Evolutionary conservation across 1,284 basidiomycete species (phyloP), one percentile per base, ranked within the genome.

Genomic region (Cryptococcus sp.): DNA sequence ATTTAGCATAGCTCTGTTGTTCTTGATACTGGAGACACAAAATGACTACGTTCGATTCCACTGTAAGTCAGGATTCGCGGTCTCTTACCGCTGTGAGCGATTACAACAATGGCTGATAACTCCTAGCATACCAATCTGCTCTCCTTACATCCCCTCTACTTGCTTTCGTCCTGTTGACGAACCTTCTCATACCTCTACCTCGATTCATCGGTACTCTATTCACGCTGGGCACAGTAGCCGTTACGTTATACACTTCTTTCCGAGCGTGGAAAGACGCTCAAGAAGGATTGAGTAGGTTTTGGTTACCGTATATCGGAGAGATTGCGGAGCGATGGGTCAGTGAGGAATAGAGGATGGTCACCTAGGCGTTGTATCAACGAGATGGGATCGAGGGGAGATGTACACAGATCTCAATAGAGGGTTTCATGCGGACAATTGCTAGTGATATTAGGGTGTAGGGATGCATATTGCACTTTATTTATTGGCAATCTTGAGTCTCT

Each of bases 41-140:
- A 89, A 88, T 63, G 87, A 89, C 74, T 88, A 84, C 65, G 84
- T 89, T 60, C 83, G 88, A 54, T 89, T 89, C 72, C 87, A 89
- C 70, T 85, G 87, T 87, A 56, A 65, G 82, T 69, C 33, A 32
- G 4, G 30, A 13, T 15, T 54, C 35, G 8, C 11, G 10, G 13
- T 10, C 10, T 50, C 23, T 5, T 11, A 23, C 30, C n/a, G 5
- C 11, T 33, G 13, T 10, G 13, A n/a, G 13, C 36, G 38, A 6
- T 31, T 14, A 34, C 47, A 42, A 36, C 10, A 13, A 2, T 37
- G 15, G 13, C 5, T 11, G 51, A 53, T 55, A 42, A 48, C 50
- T 35, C n/a, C 45, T 55, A 89, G 87, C 87, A 43, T 90, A 89
- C 68, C 88, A 90, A 75, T 87, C 87, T 8, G 87, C 86, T 2